phyloP scores from a whole-genome alignment of 2,329 filamentous ascomycete genomes.

The Pseudogymnoascus sp. region DNA sequence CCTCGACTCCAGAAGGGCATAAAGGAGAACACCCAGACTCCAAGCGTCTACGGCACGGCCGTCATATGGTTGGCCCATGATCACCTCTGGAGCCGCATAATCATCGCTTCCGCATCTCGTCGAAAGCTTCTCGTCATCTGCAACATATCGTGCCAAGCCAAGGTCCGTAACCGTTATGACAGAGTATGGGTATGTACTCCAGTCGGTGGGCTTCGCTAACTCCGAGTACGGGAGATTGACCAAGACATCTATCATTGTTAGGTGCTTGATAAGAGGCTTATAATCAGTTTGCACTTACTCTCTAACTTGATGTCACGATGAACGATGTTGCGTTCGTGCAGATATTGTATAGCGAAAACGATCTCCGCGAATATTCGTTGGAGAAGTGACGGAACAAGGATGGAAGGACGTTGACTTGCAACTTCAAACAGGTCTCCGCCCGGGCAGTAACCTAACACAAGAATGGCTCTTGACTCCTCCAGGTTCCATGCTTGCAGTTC shows the following conservation, averaged over 20 bases:
- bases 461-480: slow-evolving; percentile 70
- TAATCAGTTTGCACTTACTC: slow-evolving; percentile 51
- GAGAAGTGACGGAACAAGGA: slow-evolving; percentile 63
- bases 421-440: slow-evolving; percentile 94
- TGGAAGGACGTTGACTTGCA: slow-evolving; percentile 62
- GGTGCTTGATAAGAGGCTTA: background rate
- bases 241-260: slow-evolving; percentile 62
- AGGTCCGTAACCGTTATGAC: slow-evolving; percentile 87
- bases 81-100: slow-evolving; percentile 92
- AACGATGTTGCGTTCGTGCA: slow-evolving; percentile 80
- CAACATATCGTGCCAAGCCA: slow-evolving; percentile 78
- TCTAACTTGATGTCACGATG: slow-evolving; percentile 98
- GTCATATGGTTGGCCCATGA: slow-evolving; percentile 92
- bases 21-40: slow-evolving; percentile 88
- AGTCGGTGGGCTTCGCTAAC: slow-evolving; percentile 60
- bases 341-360: slow-evolving; percentile 74
- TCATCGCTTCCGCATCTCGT: slow-evolving; percentile 95
- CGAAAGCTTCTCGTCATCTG: slow-evolving; percentile 79
- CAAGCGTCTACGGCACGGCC: slow-evolving; percentile 88
- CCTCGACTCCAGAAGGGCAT: slow-evolving; percentile 86
- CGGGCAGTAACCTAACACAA: slow-evolving; percentile 86
- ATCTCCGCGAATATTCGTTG: slow-evolving; percentile 85
- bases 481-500: slow-evolving; percentile 88
- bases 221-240: slow-evolving; percentile 70
- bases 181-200: slow-evolving; percentile 69